phyloP scores from a whole-genome alignment of 306 rosid genomes.

The Inga oerstediana region DNA sequence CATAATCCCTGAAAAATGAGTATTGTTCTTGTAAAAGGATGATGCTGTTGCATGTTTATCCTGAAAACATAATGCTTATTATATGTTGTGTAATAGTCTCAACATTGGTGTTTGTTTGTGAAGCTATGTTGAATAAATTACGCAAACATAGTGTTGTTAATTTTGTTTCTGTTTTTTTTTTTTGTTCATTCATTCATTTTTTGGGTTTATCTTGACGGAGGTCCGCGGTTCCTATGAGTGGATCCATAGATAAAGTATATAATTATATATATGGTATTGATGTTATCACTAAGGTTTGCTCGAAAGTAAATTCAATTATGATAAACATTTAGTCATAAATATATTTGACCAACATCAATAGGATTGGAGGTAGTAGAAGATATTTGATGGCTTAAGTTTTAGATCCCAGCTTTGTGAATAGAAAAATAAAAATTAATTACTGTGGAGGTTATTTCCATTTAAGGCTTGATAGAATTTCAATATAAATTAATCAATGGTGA shows the following conservation, averaged over 20 bases:
- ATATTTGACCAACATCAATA: not conserved
- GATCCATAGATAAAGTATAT: not conserved
- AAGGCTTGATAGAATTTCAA: not conserved
- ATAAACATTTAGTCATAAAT: no score
- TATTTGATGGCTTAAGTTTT: not conserved
- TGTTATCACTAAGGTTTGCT: not conserved
- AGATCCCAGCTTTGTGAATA: not conserved
- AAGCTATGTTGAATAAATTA: constrained; percentile 51
- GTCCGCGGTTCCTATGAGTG: not conserved
- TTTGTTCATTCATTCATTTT: not conserved
- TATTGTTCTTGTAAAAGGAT: constrained; percentile 59
- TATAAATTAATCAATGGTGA: not conserved
- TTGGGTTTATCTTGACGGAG: not conserved
- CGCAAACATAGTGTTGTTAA: constrained; percentile 28
- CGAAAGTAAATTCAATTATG: not conserved
- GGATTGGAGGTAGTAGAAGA: not conserved
- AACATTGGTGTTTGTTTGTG: constrained; percentile 48
- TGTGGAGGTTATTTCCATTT: not conserved
- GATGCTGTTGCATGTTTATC: constrained; percentile 39
- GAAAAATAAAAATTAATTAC: no score
- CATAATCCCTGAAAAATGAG: constrained; percentile 44
- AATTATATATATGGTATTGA: not conserved
- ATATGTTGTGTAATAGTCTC: constrained; percentile 55
- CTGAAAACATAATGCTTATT: constrained; percentile 49
- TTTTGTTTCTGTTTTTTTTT: not conserved